These are phyloP conservation scores for Amylostereum chailletii DNA, from an alignment of 1,284 basidiomycete species.

Conservation along the genomic window DNA sequence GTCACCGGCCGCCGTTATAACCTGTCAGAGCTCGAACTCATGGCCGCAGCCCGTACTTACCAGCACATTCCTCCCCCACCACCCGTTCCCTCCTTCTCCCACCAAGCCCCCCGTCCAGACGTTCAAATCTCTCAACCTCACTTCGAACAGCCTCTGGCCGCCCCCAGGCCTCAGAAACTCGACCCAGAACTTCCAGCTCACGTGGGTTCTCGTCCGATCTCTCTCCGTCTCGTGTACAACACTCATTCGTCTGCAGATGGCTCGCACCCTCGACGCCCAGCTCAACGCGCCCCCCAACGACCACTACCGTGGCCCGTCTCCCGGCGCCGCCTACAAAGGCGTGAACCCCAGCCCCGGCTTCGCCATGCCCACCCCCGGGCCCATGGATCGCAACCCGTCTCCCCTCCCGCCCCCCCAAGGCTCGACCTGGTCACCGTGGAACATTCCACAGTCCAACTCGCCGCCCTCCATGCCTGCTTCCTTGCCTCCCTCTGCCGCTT, in stretches of 20 bases:
- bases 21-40: too few species aligned
- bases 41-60: too few species aligned
- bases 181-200: slow-evolving; percentile 57
- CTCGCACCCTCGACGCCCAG: slow-evolving; percentile 46
- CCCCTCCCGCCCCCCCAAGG: slow-evolving; percentile 21
- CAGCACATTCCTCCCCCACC: not conserved
- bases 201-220: slow-evolving; percentile 29
- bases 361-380: slow-evolving; percentile 11
- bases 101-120: not conserved
- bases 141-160: slow-evolving; percentile 51
- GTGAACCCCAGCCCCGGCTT: slow-evolving; percentile 18
- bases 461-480: slow-evolving; percentile 15
- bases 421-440: slow-evolving; percentile 24
- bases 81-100: not conserved
- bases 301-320: slow-evolving; percentile 5
- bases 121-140: slow-evolving; percentile 29
- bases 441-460: slow-evolving; percentile 13
- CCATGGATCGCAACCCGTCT: slow-evolving; percentile 15
- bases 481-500: slow-evolving; percentile 11
- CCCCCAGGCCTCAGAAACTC: slow-evolving; percentile 58
- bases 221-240: slow-evolving; percentile 10
- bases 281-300: slow-evolving; percentile 17
- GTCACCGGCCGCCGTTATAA: too few species aligned
- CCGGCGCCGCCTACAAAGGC: slow-evolving; percentile 11
- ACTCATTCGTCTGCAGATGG: slow-evolving; percentile 39